These are phyloP conservation scores for Tuber melanosporum DNA, from an alignment of 495 filamentous ascomycete genomes.

Conservation along the genomic window DNA sequence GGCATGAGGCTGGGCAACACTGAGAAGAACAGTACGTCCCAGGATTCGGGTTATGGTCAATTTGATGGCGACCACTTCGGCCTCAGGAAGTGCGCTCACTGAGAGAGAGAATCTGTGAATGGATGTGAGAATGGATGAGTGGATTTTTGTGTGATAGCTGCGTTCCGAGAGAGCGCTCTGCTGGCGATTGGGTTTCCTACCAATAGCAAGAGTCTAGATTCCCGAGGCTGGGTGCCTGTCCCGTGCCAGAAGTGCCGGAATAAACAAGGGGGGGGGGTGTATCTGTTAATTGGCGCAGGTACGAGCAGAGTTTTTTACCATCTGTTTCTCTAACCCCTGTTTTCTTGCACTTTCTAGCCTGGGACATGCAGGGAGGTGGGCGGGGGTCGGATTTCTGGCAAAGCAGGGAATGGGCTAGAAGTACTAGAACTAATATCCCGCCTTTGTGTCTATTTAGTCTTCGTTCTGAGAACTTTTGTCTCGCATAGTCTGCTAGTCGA, in stretches of 20 bases:
- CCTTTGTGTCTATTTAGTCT: neutral
- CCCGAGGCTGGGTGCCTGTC: neutral
- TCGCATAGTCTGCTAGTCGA: neutral
- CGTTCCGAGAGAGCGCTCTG: neutral
- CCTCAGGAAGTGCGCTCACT: no score
- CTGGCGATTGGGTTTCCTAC: neutral
- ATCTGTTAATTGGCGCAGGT: neutral
- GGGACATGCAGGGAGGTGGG: neutral
- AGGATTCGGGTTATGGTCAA: neutral
- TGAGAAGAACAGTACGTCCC: neutral
- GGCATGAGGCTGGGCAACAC: neutral
- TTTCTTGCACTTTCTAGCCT: neutral
- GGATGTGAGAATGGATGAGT: neutral
- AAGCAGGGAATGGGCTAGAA: neutral
- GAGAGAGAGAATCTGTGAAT: neutral
- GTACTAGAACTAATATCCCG: neutral
- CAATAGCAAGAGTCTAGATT: neutral
- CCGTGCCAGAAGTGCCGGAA: neutral
- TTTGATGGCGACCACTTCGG: neutral
- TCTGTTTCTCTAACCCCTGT: neutral
- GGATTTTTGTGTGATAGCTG: neutral
- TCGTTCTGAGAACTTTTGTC: neutral
- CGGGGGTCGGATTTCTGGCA: neutral
- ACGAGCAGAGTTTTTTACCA: neutral
- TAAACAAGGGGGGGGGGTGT: neutral